Conservation (phyloP, 257 asterid species). For the Primulina huaijiensis region DNA sequence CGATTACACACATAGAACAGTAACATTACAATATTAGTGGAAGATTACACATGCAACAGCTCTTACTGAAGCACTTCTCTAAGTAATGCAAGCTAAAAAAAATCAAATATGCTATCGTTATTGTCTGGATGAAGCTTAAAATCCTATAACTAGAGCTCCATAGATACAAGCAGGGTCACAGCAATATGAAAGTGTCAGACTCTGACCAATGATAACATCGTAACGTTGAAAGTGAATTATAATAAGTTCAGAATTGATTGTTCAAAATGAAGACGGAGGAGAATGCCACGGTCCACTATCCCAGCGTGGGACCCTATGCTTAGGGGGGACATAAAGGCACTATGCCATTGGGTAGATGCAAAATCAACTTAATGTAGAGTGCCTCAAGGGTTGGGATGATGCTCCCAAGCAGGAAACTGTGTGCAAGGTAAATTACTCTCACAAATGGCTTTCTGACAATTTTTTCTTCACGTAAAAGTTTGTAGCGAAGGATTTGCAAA, state of each 20-base stretch:
- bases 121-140: not conserved
- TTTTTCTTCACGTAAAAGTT: not conserved
- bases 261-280: conserved; percentile 14
- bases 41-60: conserved; percentile 12
- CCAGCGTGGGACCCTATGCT: not conserved
- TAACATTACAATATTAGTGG: conserved; percentile 18
- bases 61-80: conserved; percentile 10
- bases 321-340: conserved; percentile 9
- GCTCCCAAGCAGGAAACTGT: conserved; percentile 6
- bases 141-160: not conserved
- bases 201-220: not conserved
- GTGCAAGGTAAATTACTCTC: conserved; percentile 3
- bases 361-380: conserved; percentile 15
- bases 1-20: conserved; percentile 14
- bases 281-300: not conserved
- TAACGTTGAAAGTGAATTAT: not conserved
- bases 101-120: conserved; percentile 2
- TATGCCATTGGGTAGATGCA: conserved; percentile 8
- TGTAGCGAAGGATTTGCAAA: too few species aligned
- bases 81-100: conserved; percentile 9
- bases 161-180: conserved; percentile 3
- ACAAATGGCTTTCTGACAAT: conserved; percentile 11
- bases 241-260: not conserved
- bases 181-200: conserved; percentile 2
- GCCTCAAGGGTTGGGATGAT: conserved; percentile 16